phyloP scores from a whole-genome alignment of 768 basidiomycete species.

The Tylopilus vinaceipallidus region DNA sequence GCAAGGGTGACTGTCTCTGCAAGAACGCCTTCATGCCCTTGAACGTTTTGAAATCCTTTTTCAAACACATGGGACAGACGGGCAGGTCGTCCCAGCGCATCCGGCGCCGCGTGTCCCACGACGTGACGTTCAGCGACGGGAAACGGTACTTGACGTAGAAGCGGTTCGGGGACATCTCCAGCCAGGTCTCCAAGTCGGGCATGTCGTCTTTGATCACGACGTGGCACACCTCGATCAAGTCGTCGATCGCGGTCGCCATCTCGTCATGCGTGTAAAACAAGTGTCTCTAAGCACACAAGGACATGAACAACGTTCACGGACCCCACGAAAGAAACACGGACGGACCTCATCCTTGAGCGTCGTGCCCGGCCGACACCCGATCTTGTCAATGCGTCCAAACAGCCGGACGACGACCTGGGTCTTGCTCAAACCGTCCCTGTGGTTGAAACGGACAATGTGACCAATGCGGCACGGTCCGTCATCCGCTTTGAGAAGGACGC shows the following conservation, averaged over 20 bases:
- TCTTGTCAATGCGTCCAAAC: constrained; percentile 49
- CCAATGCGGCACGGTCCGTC: constrained; percentile 58
- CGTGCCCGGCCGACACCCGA: constrained; percentile 37
- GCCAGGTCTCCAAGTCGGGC: constrained; percentile 43
- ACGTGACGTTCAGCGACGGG: constrained; percentile 36
- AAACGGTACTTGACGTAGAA: constrained; percentile 59
- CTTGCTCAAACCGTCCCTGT: constrained; percentile 10
- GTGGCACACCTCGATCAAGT: constrained; percentile 48
- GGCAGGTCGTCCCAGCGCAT: constrained; percentile 37
- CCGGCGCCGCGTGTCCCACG: constrained; percentile 37
- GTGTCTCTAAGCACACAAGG: constrained; percentile 47
- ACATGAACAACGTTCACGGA: background rate
- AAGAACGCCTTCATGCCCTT: constrained; percentile 33
- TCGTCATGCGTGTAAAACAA: constrained; percentile 55
- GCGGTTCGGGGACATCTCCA: constrained; percentile 50
- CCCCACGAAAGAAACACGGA: background rate
- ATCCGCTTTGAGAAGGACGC: constrained; percentile 47
- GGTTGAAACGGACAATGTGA: constrained; percentile 41
- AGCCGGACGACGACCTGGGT: constrained; percentile 36
- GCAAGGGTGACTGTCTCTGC: constrained; percentile 24
- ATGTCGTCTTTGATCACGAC: constrained; percentile 40
- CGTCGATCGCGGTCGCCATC: constrained; percentile 30
- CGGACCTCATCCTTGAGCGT: constrained; percentile 57
- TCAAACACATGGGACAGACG: constrained; percentile 48
- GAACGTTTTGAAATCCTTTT: constrained; percentile 31